Evolutionary conservation across 139 green algal genomes (phyloP), one percentile per base, ranked within the genome.

Genomic region (Chlorella sp.): DNA sequence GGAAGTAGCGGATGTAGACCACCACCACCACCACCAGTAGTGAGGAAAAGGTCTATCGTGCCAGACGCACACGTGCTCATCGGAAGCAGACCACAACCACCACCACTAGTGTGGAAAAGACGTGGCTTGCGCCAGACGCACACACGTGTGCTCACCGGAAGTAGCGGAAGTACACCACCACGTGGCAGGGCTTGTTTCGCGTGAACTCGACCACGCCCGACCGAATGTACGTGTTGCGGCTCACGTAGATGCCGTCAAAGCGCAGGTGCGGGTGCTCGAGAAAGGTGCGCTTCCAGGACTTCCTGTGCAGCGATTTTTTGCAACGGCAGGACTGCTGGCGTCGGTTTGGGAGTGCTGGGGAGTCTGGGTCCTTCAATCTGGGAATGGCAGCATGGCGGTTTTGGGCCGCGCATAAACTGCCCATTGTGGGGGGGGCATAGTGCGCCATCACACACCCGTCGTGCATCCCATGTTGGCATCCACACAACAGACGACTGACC

Each of bases 181-280:
- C 62, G 70, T 94, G 83, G 29, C 89, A 81, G 24, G 88, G 65
- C 26, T 88, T 86, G 31, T 80, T 80, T 10, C 79, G 67, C 31
- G 33, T 65, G 35, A 74, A 77, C 65, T 88, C 79, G 23, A 64
- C 61, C 6, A 78, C 36, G 23, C 87, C 90, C 36, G 79, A 85
- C 0, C 82, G 66, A 24, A 96, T 82, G 77, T 96, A 96, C 1
- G 91, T 95, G 86, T 96, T 97, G 64, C 61, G 51, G 65, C 72
- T 35, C 3, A 76, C 74, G 60, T 93, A 94, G 22, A 95, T 20
- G 1, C 90, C 90, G 65, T 96, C 91, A 74, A 88, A 91, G 5
- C 90, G 79, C 36, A 94, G 29, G 71, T 94, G 92, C 0, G 88
- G 89, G 42, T 84, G 75, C 35, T 90, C 75, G 30, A 96, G 51